A percentile compares a stretch with the other conserved stretches of the same genome.
phyloP scores from a whole-genome alignment of 1,139 yeast genomes.

The Candida sp. region DNA sequence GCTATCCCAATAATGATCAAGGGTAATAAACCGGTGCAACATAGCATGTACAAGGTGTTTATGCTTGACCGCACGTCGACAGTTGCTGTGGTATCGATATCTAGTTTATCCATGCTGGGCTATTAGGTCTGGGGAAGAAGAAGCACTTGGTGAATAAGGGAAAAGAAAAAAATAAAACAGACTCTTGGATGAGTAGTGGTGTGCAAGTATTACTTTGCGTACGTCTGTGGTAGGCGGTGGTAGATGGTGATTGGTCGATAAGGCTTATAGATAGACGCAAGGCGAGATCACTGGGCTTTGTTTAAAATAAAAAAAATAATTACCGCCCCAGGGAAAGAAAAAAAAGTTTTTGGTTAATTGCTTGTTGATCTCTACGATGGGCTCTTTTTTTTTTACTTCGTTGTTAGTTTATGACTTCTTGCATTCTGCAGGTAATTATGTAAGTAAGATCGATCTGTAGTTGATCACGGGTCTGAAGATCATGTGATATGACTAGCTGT shows the following conservation, averaged over 20 bases:
- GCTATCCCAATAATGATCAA: conserved; percentile 47
- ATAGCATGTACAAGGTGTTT: conserved; percentile 42
- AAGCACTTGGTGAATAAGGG: too few relatives aligned
- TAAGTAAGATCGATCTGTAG: too few relatives aligned
- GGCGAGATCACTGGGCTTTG: conserved; percentile 1
- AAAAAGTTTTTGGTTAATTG: not conserved
- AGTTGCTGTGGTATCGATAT: not conserved
- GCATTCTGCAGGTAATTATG: not conserved
- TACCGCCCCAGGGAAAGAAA: not conserved
- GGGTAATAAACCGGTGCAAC: conserved; percentile 38
- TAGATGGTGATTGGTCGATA: too few relatives aligned
- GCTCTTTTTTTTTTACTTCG: not conserved
- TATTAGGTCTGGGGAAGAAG: too few relatives aligned
- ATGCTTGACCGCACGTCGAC: conserved; percentile 22
- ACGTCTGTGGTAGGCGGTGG: not conserved
- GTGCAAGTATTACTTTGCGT: not conserved
- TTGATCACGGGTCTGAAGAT: too few relatives aligned
- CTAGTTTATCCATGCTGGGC: not conserved
- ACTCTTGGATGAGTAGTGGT: not conserved
- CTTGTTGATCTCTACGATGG: not conserved
- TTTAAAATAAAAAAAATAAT: too few relatives aligned
- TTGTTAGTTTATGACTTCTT: not conserved
- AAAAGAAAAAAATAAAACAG: not conserved
- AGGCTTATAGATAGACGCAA: not conserved
- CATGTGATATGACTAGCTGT: too few relatives aligned